phyloP scores from a whole-genome alignment of 2,329 filamentous ascomycete genomes.

The Ophiostoma tasmaniense region DNA sequence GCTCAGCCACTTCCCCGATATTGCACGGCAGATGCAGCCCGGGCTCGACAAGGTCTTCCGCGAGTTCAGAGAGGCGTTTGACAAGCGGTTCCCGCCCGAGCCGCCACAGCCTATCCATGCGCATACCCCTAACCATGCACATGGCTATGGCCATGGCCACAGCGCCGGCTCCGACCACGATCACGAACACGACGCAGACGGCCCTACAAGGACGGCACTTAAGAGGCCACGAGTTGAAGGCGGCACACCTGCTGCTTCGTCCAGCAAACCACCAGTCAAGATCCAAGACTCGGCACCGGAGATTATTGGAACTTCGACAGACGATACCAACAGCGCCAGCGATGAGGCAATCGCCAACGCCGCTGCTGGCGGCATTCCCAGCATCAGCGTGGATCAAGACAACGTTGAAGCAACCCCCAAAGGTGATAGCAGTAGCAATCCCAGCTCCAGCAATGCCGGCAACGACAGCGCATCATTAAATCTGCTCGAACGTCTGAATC shows the following conservation, averaged over 20 bases:
- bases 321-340: background rate
- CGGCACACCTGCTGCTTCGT: slow-evolving; percentile 20
- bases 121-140: background rate
- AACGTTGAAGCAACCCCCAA: background rate
- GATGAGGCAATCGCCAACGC: background rate
- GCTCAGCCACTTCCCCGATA: slow-evolving; percentile 86
- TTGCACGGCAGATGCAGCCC: slow-evolving; percentile 89
- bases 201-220: slow-evolving; percentile 47
- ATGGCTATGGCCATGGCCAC: background rate
- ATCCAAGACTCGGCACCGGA: slow-evolving; percentile 24
- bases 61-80: slow-evolving; percentile 79
- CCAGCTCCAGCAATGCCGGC: background rate
- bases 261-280: slow-evolving; percentile 27
- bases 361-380: background rate
- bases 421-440: background rate
- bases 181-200: slow-evolving; percentile 49
- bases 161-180: background rate
- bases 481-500: background rate
- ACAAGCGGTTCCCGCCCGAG: slow-evolving; percentile 62
- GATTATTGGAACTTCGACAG: background rate
- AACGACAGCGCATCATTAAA: background rate
- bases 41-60: slow-evolving; percentile 83
- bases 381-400: background rate
- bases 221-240: slow-evolving; percentile 48
- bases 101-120: background rate